phyloP scores from a whole-genome alignment of 2,329 filamentous ascomycete species.

The Ploettnerulaceae sp. region DNA sequence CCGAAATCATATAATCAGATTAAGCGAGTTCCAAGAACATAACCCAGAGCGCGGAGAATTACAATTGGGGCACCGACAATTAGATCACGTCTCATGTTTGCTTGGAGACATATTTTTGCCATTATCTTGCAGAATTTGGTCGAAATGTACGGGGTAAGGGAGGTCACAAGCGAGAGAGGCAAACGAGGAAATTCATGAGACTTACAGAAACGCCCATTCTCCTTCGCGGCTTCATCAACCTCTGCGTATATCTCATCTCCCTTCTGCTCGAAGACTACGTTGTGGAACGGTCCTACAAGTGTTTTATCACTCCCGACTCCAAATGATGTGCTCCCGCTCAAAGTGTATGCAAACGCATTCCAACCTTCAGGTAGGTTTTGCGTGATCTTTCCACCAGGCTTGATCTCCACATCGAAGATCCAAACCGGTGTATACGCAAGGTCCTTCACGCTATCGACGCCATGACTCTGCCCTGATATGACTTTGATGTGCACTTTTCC shows the following conservation, averaged over 20 bases:
- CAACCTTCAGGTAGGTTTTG: slow-evolving; percentile 75
- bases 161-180: neutral
- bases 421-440: slow-evolving; percentile 97
- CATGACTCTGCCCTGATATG: slow-evolving; percentile 80
- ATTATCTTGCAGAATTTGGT: neutral
- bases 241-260: slow-evolving; percentile 72
- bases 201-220: slow-evolving; percentile 41
- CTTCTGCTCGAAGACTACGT: slow-evolving; percentile 77
- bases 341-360: slow-evolving; percentile 85
- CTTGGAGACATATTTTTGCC: too few species aligned
- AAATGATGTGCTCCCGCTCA: slow-evolving; percentile 68
- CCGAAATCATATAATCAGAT: too few species aligned
- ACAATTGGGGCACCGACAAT: too few species aligned
- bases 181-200: slow-evolving; percentile 1
- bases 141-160: neutral
- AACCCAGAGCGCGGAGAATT: too few species aligned
- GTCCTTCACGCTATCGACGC: slow-evolving; percentile 81
- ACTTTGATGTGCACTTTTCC: slow-evolving; percentile 79
- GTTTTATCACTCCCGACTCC: slow-evolving; percentile 46
- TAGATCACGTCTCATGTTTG: too few species aligned
- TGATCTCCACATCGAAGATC: slow-evolving; percentile 78
- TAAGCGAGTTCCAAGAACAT: too few species aligned
- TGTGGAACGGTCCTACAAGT: slow-evolving; percentile 69
- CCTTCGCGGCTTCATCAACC: slow-evolving; percentile 60
- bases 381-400: slow-evolving; percentile 70